Evolutionary conservation across 2,329 filamentous ascomycete genomes (phyloP).

Genomic region (Acrodontium crateriforme): DNA sequence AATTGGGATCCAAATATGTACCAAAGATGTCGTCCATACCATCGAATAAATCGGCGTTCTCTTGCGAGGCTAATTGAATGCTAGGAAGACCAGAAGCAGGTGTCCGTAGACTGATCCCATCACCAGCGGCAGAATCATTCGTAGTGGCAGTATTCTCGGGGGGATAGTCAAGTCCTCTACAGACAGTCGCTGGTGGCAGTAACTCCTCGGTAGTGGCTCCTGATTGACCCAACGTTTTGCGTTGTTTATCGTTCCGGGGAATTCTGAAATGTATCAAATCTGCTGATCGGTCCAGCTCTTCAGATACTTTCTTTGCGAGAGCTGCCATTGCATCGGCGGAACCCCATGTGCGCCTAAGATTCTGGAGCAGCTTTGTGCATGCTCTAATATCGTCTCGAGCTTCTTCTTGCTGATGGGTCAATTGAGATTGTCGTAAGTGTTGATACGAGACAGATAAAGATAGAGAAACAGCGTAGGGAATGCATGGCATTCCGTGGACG

Average conservation of each 20-base stretch:
- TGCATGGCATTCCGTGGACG: slow-evolving; percentile 39
- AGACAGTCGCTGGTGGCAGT: not conserved
- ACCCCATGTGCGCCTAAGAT: slow-evolving; percentile 31
- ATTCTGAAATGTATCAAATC: slow-evolving; percentile 16
- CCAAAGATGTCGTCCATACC: slow-evolving; percentile 22
- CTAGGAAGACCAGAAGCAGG: not conserved
- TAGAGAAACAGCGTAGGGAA: slow-evolving; percentile 42
- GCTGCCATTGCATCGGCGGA: slow-evolving; percentile 32
- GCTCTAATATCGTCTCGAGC: slow-evolving; percentile 32
- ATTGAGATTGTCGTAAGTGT: slow-evolving; percentile 38
- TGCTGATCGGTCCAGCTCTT: slow-evolving; percentile 16
- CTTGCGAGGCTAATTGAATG: slow-evolving; percentile 1
- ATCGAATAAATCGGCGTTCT: slow-evolving; percentile 15
- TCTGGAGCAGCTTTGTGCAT: slow-evolving; percentile 31
- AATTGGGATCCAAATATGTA: slow-evolving; percentile 21
- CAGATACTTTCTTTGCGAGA: slow-evolving; percentile 19
- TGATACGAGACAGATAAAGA: slow-evolving; percentile 44
- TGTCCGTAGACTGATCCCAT: not conserved
- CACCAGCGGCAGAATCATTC: not conserved
- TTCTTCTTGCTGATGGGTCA: slow-evolving; percentile 33
- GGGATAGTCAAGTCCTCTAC: not conserved
- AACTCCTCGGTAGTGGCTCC: slow-evolving; percentile 4
- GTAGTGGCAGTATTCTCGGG: too few species aligned
- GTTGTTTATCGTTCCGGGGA: slow-evolving; percentile 3
- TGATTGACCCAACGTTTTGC: slow-evolving; percentile 9